Percentiles rank a stretch among this genome's conserved stretches.
Evolutionary conservation across 2,329 filamentous ascomycete genomes (phyloP).

Genomic region (Trichocomaceae sp.): DNA sequence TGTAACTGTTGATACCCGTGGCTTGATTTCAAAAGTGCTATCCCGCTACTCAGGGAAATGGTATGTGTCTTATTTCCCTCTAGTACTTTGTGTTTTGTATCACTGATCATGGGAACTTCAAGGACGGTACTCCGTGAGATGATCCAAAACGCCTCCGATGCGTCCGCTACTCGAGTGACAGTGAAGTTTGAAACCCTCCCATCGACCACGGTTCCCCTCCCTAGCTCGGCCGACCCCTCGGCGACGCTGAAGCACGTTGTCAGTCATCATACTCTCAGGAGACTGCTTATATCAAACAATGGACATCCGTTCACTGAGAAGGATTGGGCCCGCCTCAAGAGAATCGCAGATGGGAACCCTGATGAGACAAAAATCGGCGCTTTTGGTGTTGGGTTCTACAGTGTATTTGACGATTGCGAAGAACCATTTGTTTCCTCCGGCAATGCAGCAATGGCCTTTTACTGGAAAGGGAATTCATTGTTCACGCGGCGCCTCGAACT

Average conservation of each 20-base stretch:
- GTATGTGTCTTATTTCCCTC: constrained; percentile 46
- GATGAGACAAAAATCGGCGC: constrained; percentile 99
- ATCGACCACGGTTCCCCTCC: constrained; percentile 66
- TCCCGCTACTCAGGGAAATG: constrained; percentile 96
- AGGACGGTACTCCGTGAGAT: constrained; percentile 73
- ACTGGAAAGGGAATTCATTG: constrained; percentile 97
- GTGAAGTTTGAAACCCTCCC: constrained; percentile 90
- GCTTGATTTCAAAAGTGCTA: constrained; percentile 94
- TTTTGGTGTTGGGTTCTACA: constrained; percentile 98
- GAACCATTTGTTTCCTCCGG: constrained; percentile 95
- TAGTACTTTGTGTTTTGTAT: no score
- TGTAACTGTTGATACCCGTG: constrained; percentile 94
- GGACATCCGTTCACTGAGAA: constrained; percentile 80
- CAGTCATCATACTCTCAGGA: constrained; percentile 74
- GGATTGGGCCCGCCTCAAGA: constrained; percentile 88
- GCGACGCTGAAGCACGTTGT: constrained; percentile 75
- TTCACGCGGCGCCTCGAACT: constrained; percentile 83
- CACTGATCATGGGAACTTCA: neutral
- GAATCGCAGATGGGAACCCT: constrained; percentile 97
- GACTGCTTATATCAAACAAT: constrained; percentile 88
- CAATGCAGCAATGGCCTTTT: constrained; percentile 91
- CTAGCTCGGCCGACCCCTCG: constrained; percentile 59
- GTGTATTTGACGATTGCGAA: constrained; percentile 95
- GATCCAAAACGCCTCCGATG: constrained; percentile 97
- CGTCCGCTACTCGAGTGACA: constrained; percentile 78